A percentile compares a stretch with the other conserved stretches of the same genome.
Evolutionary conservation across 2,329 filamentous ascomycete species (phyloP).

Genomic region (Zymoseptoria crescenta): DNA sequence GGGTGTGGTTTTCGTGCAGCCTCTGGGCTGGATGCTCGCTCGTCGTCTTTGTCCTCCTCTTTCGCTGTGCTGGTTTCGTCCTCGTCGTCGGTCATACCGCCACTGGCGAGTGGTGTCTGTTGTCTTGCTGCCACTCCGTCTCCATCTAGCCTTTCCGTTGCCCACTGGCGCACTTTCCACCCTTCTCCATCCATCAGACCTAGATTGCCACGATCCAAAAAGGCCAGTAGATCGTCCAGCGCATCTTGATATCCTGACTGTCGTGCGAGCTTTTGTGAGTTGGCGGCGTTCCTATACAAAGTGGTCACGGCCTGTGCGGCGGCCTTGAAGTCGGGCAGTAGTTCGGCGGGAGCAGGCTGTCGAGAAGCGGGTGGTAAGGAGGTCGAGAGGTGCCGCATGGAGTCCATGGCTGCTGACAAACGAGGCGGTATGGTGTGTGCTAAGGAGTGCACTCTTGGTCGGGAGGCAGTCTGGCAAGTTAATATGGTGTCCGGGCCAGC

Average conservation of each 20-base stretch:
- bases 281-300: conserved; percentile 84
- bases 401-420: conserved; percentile 46
- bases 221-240: conserved; percentile 77
- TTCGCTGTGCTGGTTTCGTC: conserved; percentile 35
- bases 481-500: no score
- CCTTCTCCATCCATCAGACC: conserved; percentile 74
- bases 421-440: background rate
- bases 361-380: conserved; percentile 49
- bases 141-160: conserved; percentile 61
- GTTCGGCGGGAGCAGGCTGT: conserved; percentile 32
- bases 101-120: conserved; percentile 31
- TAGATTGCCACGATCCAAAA: conserved; percentile 74
- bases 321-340: conserved; percentile 83
- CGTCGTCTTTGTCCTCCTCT: conserved; percentile 47
- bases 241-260: conserved; percentile 88
- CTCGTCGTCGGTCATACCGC: conserved; percentile 59
- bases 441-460: background rate
- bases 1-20: conserved; percentile 18
- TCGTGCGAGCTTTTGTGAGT: conserved; percentile 66
- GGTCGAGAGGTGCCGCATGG: conserved; percentile 56
- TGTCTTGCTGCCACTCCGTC: conserved; percentile 26
- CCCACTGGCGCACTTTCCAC: conserved; percentile 58
- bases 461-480: no score
- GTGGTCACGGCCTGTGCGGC: conserved; percentile 92
- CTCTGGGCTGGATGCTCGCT: conserved; percentile 33